These are phyloP conservation scores for Syzygium jambos DNA, from an alignment of 345 rosid species.

Conservation along the genomic window DNA sequence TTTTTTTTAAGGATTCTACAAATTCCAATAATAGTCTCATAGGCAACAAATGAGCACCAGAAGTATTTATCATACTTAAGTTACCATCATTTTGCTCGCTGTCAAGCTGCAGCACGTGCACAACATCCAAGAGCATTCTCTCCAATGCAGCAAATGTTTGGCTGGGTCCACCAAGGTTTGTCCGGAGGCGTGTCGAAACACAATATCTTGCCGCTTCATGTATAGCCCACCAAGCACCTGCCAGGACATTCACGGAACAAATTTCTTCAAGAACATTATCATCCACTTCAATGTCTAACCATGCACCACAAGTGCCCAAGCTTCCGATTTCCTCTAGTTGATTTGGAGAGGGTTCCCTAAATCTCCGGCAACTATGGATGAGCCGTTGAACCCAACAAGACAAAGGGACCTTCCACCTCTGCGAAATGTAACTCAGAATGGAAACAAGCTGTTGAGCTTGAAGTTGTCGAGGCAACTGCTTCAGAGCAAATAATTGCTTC, in stretches of 20 bases:
- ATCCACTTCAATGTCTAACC: slow-evolving; percentile 49
- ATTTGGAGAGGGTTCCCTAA: slow-evolving; percentile 32
- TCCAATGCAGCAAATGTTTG: slow-evolving; percentile 95
- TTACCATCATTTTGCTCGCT: slow-evolving; percentile 71
- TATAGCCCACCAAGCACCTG: slow-evolving; percentile 97
- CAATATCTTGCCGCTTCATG: slow-evolving; percentile 94
- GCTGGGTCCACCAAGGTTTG: slow-evolving; percentile 94
- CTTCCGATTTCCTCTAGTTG: slow-evolving; percentile 50
- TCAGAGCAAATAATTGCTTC: slow-evolving; percentile 83
- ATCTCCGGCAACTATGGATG: slow-evolving; percentile 37
- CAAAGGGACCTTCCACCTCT: slow-evolving; percentile 85
- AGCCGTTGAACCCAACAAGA: slow-evolving; percentile 83
- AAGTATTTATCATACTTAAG: slow-evolving; percentile 62
- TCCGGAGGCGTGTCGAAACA: slow-evolving; percentile 72
- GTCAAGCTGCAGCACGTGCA: slow-evolving; percentile 73
- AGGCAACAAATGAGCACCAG: slow-evolving; percentile 84
- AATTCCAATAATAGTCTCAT: slow-evolving; percentile 90
- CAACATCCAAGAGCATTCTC: slow-evolving; percentile 85
- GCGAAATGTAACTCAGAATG: slow-evolving; percentile 83
- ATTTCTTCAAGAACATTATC: slow-evolving; percentile 58
- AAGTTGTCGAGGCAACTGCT: slow-evolving; percentile 60
- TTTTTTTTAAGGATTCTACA: slow-evolving; percentile 85
- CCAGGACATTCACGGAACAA: slow-evolving; percentile 64
- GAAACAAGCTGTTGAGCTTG: slow-evolving; percentile 87
- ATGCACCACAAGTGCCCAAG: slow-evolving; percentile 24